Base-by-base conservation (phyloP, 306 rosid genomes). In the Corylus americana region DNA sequence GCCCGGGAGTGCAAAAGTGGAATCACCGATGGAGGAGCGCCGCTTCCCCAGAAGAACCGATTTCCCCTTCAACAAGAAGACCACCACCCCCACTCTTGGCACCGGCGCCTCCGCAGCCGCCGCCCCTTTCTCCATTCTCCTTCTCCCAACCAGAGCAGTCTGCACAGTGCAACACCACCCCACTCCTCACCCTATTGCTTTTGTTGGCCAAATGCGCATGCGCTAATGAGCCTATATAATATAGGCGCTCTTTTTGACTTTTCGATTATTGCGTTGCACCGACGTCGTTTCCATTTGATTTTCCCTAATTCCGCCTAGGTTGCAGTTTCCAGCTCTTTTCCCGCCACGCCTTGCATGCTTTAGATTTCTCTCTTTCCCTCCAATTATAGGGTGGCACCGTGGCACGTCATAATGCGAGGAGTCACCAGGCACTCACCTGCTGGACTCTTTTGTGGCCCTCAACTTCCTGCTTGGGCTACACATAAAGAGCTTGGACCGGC, bases 71-170 rank as follows among this genome's bases (percentile, higher is more conserved):
- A 85, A 61, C 29, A 92, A 48, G 70, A 84, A 92, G 25, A 92
- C 87, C 17, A 66, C 94, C 25, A 92, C 94, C 0, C 79, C 88
- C 0, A 90, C 94, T 73, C 84, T 85, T 4, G 93, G 97, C 48
- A 4, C 85, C 27, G 83, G 83, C 22, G 54, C 49, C 51, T 5
- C 12, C 8, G 0, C 57, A 49, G 75, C 73, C 3, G 35, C 70
- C 1, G 11, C 54, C 3, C 11, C 85, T n/a, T 54, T 77, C 22
- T 83, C 89, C 87, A 85, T 89, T 73, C 61, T 58, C 35, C 50
- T 89, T 73, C 61, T 58, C 35, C 50, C 22, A 4, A 20, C 68
- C 47, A 18, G 27, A 42, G 63, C 25, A 37, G 20, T 11, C 59
- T 61, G 20, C 62, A 57, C 62, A 14, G 16, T 71, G 70, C 39